phyloP scores from a whole-genome alignment of 2,329 filamentous ascomycete species.

The Microdochium nivale region DNA sequence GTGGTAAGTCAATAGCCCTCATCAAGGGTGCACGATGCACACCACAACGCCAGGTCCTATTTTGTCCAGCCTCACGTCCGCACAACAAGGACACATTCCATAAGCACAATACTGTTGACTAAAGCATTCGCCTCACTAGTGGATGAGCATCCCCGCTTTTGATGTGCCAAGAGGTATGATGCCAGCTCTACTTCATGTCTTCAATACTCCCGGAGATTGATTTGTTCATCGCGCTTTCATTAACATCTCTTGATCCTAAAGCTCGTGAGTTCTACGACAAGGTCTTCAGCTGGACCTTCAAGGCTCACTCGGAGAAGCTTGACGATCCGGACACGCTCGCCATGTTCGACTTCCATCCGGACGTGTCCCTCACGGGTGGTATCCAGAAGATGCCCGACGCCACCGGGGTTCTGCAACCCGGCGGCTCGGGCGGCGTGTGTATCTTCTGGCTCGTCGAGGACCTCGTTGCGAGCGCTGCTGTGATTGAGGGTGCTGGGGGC shows the following conservation, averaged over 20 bases:
- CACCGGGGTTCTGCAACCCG: constrained; percentile 13
- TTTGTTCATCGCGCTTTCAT: no score
- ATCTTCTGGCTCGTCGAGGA: constrained; percentile 21
- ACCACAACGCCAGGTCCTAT: no score
- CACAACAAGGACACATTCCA: no score
- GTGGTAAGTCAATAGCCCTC: constrained; percentile 1
- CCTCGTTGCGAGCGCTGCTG: constrained; percentile 12
- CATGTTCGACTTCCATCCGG: constrained; percentile 21
- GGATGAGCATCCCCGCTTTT: constrained; percentile 18
- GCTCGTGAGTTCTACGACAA: constrained; percentile 18
- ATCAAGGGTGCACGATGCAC: no score
- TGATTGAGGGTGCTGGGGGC: constrained; percentile 18
- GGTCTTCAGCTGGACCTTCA: constrained; percentile 18
- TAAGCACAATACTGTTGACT: no score
- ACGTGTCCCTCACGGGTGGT: constrained; percentile 16
- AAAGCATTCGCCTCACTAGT: no score
- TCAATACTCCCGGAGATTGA: no score
- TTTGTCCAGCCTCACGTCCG: no score
- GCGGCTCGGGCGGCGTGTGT: constrained; percentile 15
- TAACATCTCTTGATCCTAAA: constrained; percentile 3
- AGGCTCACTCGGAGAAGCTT: constrained; percentile 1
- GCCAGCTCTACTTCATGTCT: no score
- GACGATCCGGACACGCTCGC: constrained; percentile 8
- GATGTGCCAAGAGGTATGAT: constrained; percentile 17
- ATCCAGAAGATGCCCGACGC: constrained; percentile 17